phyloP scores from a whole-genome alignment of 352 stramenopile species.

The Thalassiosira gravida region DNA sequence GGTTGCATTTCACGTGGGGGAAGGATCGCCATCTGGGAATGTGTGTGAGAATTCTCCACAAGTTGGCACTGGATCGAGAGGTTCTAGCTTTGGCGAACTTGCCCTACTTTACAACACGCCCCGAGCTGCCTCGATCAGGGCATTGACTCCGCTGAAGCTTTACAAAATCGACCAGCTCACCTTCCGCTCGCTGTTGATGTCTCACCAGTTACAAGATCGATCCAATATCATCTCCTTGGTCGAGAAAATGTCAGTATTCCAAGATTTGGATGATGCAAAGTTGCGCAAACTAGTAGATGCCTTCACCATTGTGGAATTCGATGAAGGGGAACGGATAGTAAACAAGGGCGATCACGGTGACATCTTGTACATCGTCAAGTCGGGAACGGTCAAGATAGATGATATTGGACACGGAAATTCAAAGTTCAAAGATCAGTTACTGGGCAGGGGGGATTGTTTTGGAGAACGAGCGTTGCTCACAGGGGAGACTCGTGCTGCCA shows the following conservation, averaged over 20 bases:
- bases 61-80: constrained; percentile 30
- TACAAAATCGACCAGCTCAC: constrained; percentile 89
- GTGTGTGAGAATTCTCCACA: too few species aligned
- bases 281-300: constrained; percentile 43
- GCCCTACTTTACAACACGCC: constrained; percentile 92
- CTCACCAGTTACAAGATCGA: constrained; percentile 69
- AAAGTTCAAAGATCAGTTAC: constrained; percentile 84
- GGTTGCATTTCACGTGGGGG: constrained; percentile 55
- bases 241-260: constrained; percentile 91
- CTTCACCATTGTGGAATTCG: constrained; percentile 78
- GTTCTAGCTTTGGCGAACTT: constrained; percentile 89
- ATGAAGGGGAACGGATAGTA: constrained; percentile 91
- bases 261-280: constrained; percentile 66
- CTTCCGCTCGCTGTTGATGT: constrained; percentile 89
- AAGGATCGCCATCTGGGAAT: too few species aligned
- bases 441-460: constrained; percentile 90
- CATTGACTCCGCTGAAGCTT: constrained; percentile 90
- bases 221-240: constrained; percentile 89
- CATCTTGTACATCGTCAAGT: constrained; percentile 95
- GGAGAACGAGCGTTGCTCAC: constrained; percentile 89
- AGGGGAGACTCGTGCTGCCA: constrained; percentile 86
- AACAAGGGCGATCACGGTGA: constrained; percentile 91
- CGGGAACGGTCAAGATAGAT: constrained; percentile 86
- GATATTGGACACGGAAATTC: constrained; percentile 61
- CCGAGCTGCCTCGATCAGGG: constrained; percentile 91